These are phyloP conservation scores for Diaporthe helianthi DNA, from an alignment of 2,329 filamentous ascomycete species.

Conservation along the genomic window DNA sequence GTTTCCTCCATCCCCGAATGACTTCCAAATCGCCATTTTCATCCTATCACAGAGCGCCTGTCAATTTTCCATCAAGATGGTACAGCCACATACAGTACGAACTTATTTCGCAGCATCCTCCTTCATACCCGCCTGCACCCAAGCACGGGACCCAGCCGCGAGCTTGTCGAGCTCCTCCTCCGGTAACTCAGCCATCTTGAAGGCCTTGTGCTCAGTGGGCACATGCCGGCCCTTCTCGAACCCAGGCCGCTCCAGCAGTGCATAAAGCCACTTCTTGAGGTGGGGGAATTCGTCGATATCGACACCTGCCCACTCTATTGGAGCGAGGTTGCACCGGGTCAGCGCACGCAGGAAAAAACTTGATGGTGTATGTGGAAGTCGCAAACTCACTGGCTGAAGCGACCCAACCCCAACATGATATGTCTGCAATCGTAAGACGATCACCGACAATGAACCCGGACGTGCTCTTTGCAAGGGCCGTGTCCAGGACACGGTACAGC, in stretches of 20 bases:
- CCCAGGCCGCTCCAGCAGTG: conserved; percentile 71
- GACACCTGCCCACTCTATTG: conserved; percentile 67
- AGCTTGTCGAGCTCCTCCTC: conserved; percentile 58
- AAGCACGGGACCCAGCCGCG: conserved; percentile 56
- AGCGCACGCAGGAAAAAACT: neutral
- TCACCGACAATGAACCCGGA: conserved; percentile 71
- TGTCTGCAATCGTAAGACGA: conserved; percentile 77
- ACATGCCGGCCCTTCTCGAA: conserved; percentile 77
- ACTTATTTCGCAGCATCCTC: conserved; percentile 58
- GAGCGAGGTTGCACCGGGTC: neutral
- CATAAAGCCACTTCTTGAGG: conserved; percentile 79
- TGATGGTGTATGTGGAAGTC: neutral
- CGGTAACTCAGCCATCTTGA: conserved; percentile 47
- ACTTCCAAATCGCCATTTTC: neutral
- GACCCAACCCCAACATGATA: conserved; percentile 83
- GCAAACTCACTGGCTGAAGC: conserved; percentile 55
- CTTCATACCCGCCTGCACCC: conserved; percentile 72
- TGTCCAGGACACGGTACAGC: conserved; percentile 79
- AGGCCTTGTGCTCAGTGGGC: conserved; percentile 66
- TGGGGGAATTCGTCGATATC: conserved; percentile 78
- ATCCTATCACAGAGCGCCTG: neutral
- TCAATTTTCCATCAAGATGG: neutral
- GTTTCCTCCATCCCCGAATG: neutral
- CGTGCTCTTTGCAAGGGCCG: conserved; percentile 65
- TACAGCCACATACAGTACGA: fast-evolving